These are phyloP conservation scores for Fraxinus americana DNA, from an alignment of 257 asterid genomes.

Conservation along the genomic window DNA sequence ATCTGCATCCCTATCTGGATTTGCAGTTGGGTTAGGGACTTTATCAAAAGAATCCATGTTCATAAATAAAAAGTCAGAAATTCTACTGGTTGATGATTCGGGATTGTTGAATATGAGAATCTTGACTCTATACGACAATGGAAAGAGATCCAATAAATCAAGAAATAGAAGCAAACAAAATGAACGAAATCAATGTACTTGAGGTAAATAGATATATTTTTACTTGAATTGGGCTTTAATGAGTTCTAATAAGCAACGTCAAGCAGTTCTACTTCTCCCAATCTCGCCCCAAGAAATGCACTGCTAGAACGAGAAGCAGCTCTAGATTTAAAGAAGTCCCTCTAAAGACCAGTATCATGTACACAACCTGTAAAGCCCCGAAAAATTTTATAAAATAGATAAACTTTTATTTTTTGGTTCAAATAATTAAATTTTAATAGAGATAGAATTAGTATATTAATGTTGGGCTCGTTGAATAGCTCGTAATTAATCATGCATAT, in stretches of 20 bases:
- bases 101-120: background rate
- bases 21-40: constrained; percentile 25
- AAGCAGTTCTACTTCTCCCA: background rate
- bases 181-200: background rate
- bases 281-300: background rate
- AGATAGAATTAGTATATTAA: too few species aligned
- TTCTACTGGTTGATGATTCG: background rate
- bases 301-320: background rate
- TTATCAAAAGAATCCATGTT: constrained; percentile 43
- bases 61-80: constrained; percentile 9
- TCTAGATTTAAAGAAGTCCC: background rate
- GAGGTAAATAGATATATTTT: constrained; percentile 1
- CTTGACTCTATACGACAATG: background rate
- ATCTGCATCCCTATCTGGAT: constrained; percentile 34
- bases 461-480: too few species aligned
- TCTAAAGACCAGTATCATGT: constrained; percentile 19
- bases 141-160: background rate
- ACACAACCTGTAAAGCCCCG: constrained; percentile 24
- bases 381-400: too few species aligned
- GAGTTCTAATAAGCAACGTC: background rate
- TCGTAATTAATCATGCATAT: too few species aligned
- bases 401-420: too few species aligned
- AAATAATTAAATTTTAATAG: too few species aligned
- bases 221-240: background rate
- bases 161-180: constrained; percentile 18